Conservation (phyloP, 768 basidiomycete species). For the Podaxis sp. region DNA sequence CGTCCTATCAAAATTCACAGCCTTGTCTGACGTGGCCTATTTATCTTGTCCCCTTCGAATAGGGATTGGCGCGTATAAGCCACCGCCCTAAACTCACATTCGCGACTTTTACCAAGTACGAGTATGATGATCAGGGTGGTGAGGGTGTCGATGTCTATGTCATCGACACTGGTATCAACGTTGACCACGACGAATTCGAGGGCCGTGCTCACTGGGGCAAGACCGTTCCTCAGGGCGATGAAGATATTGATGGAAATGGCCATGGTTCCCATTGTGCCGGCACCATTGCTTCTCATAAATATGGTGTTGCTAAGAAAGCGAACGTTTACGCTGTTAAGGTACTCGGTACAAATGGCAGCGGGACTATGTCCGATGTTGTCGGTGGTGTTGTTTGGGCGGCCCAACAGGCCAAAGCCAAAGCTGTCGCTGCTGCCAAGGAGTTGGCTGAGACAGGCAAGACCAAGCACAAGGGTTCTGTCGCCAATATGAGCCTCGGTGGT, state of each 20-base stretch:
- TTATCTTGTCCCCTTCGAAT: constrained; percentile 12
- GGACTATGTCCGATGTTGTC: constrained; percentile 93
- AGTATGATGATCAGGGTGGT: constrained; percentile 70
- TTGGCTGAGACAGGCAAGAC: constrained; percentile 72
- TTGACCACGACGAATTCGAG: constrained; percentile 81
- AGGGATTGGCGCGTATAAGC: constrained; percentile 96
- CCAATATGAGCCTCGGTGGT: constrained; percentile 97
- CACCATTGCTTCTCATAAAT: constrained; percentile 90
- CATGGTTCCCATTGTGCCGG: constrained; percentile 96
- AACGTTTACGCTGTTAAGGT: constrained; percentile 90
- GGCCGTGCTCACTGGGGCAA: constrained; percentile 92
- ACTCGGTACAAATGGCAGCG: constrained; percentile 91
- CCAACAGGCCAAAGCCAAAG: constrained; percentile 49
- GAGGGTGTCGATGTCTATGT: constrained; percentile 93
- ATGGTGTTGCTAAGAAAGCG: constrained; percentile 95
- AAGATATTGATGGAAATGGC: constrained; percentile 90
- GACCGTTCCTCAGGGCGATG: constrained; percentile 83
- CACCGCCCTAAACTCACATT: constrained; percentile 79
- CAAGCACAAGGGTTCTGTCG: constrained; percentile 90
- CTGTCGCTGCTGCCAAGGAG: constrained; percentile 62
- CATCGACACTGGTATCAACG: constrained; percentile 88
- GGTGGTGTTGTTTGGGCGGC: constrained; percentile 85
- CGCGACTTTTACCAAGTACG: constrained; percentile 82
- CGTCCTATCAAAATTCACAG: not conserved
- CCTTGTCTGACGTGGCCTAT: constrained; percentile 14